Percentiles rank a stretch among this genome's conserved stretches.
Conservation (phyloP, 805 yeast species). For the Candida insectalens region DNA sequence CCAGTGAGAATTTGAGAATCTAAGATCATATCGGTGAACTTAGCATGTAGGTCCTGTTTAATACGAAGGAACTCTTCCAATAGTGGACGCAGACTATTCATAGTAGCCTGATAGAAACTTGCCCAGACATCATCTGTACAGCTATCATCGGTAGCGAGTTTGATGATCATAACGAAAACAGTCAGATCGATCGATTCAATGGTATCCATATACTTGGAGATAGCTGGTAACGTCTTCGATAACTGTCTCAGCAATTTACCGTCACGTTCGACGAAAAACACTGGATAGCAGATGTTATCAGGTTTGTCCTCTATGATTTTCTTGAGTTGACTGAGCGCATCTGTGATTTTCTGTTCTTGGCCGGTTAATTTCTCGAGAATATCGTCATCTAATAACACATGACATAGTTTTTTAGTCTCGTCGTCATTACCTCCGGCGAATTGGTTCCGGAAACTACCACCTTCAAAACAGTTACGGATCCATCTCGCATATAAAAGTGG, state of each 20-base stretch:
- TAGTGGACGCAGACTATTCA: conserved; percentile 30
- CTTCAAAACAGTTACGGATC: conserved; percentile 54
- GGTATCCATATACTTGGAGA: conserved; percentile 39
- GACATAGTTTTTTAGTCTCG: conserved; percentile 16
- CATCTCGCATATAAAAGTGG: conserved; percentile 70
- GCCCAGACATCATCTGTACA: too few species aligned
- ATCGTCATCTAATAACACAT: conserved; percentile 40
- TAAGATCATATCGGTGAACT: conserved; percentile 48
- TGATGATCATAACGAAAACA: conserved; percentile 29
- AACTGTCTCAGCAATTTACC: conserved; percentile 42
- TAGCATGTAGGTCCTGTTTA: conserved; percentile 65
- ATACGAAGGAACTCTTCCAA: conserved; percentile 63
- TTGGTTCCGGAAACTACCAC: conserved; percentile 75
- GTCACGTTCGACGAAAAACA: conserved; percentile 32
- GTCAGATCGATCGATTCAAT: conserved; percentile 57
- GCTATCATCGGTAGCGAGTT: conserved; percentile 14
- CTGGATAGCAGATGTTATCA: conserved; percentile 10
- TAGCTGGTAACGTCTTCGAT: conserved; percentile 41
- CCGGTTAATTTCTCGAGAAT: conserved; percentile 30
- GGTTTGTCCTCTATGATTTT: conserved; percentile 29
- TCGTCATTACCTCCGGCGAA: conserved; percentile 33
- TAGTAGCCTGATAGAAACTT: conserved; percentile 24
- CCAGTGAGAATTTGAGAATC: conserved; percentile 62
- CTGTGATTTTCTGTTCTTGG: conserved; percentile 28
- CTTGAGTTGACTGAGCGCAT: conserved; percentile 32